A percentile compares a stretch with the other conserved stretches of the same genome.
Evolutionary conservation across 352 stramenopile species (phyloP).

Genomic region (Pythium apleroticum): DNA sequence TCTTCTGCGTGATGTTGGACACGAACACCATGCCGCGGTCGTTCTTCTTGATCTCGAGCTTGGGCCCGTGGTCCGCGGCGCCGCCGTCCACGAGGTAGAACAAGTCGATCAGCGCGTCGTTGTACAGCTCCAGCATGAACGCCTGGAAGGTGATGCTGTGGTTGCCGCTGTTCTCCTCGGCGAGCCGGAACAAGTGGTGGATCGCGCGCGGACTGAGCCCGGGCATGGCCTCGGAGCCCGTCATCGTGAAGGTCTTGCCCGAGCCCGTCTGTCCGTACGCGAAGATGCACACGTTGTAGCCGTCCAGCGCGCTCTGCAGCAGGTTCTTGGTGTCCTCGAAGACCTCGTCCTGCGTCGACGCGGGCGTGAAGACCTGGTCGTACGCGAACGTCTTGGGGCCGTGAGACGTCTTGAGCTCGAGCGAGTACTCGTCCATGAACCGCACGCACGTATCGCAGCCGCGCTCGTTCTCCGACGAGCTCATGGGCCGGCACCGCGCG

Average conservation of each 20-base stretch:
- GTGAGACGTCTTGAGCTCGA: conserved; percentile 79
- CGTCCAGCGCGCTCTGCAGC: conserved; percentile 88
- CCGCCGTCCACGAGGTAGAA: conserved; percentile 80
- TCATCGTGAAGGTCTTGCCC: conserved; percentile 95
- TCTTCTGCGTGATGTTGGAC: conserved; percentile 82
- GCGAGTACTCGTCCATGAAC: conserved; percentile 82
- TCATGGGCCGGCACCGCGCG: conserved; percentile 91
- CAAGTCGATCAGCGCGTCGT: conserved; percentile 89
- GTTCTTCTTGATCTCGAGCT: conserved; percentile 94
- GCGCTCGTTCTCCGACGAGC: conserved; percentile 78
- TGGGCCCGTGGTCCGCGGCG: conserved; percentile 43
- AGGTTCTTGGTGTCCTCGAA: conserved; percentile 94
- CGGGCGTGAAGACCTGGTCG: conserved; percentile 87
- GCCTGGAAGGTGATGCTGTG: conserved; percentile 70
- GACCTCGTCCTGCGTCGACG: conserved; percentile 75
- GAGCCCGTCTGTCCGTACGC: conserved; percentile 93
- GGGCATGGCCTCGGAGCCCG: conserved; percentile 57
- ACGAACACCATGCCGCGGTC: conserved; percentile 92
- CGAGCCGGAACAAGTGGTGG: conserved; percentile 80
- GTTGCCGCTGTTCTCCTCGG: conserved; percentile 51
- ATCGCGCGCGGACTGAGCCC: conserved; percentile 89
- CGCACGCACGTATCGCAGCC: conserved; percentile 63
- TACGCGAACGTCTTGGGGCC: conserved; percentile 89
- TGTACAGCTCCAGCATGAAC: conserved; percentile 94
- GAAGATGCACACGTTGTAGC: conserved; percentile 94